phyloP scores from a whole-genome alignment of 164 flowering plant species.

The Taxillus chinensis region DNA sequence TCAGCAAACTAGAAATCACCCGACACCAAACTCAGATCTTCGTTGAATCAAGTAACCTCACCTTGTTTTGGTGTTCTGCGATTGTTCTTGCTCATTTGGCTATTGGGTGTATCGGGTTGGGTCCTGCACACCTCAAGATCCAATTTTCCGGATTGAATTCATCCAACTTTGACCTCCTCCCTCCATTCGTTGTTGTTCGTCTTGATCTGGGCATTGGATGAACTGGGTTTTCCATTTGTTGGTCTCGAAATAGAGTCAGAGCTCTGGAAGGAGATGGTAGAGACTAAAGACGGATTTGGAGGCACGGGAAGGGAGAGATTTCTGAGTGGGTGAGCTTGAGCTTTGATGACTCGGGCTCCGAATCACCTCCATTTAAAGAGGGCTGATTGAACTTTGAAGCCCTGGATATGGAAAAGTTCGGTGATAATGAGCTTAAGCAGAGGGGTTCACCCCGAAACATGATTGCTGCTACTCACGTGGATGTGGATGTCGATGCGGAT shows the following conservation, averaged over 20 bases:
- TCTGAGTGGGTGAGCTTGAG: conserved; percentile 7
- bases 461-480: conserved; percentile 21
- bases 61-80: not conserved
- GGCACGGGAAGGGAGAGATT: conserved; percentile 13
- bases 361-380: conserved; percentile 32
- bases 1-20: too few species aligned
- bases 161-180: too few species aligned
- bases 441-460: conserved; percentile 24
- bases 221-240: not conserved
- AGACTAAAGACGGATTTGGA: conserved; percentile 15
- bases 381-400: conserved; percentile 11
- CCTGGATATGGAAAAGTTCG: conserved; percentile 18
- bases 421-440: conserved; percentile 14
- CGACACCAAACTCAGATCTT: too few species aligned
- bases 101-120: not conserved
- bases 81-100: not conserved
- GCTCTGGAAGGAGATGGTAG: conserved; percentile 35
- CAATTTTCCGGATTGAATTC: too few species aligned
- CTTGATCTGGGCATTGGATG: too few species aligned
- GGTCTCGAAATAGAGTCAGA: not conserved
- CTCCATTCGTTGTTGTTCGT: too few species aligned
- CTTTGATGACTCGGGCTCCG: conserved; percentile 38
- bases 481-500: conserved; percentile 9
- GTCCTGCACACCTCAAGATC: too few species aligned
- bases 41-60: not conserved